Percentiles rank a stretch among this genome's conserved stretches.
Evolutionary conservation across 306 rosid species (phyloP).

Genomic region (Pachyrhizus erosus): DNA sequence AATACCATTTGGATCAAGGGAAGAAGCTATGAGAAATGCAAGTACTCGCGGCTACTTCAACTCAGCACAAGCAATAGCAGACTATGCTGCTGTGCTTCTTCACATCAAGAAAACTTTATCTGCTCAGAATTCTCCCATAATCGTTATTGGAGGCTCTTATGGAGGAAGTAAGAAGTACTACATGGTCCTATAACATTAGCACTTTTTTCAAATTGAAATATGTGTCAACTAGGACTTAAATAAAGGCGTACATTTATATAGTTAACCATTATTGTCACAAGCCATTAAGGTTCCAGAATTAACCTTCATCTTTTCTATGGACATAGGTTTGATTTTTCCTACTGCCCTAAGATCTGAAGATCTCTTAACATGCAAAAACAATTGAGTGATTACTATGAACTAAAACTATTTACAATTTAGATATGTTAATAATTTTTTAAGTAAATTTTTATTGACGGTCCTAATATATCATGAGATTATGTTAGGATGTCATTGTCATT

Average conservation of each 20-base stretch:
- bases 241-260: background rate
- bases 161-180: slow-evolving; percentile 60
- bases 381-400: background rate
- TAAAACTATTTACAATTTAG: no score
- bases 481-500: no score
- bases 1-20: slow-evolving; percentile 51
- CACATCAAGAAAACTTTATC: slow-evolving; percentile 48
- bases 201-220: background rate
- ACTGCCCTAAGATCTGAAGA: no score
- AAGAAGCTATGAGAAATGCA: slow-evolving; percentile 52
- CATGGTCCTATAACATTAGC: background rate
- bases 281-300: background rate
- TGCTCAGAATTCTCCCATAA: slow-evolving; percentile 54
- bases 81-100: slow-evolving; percentile 60
- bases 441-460: no score
- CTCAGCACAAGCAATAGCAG: slow-evolving; percentile 70
- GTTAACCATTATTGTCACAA: no score
- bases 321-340: no score
- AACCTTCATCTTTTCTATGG: background rate
- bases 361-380: no score
- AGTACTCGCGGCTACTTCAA: slow-evolving; percentile 52
- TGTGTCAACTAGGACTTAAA: background rate
- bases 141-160: slow-evolving; percentile 68
- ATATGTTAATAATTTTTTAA: no score
- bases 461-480: no score